phyloP scores from a whole-genome alignment of 352 stramenopile genomes.

The Phytophthora hybrid region DNA sequence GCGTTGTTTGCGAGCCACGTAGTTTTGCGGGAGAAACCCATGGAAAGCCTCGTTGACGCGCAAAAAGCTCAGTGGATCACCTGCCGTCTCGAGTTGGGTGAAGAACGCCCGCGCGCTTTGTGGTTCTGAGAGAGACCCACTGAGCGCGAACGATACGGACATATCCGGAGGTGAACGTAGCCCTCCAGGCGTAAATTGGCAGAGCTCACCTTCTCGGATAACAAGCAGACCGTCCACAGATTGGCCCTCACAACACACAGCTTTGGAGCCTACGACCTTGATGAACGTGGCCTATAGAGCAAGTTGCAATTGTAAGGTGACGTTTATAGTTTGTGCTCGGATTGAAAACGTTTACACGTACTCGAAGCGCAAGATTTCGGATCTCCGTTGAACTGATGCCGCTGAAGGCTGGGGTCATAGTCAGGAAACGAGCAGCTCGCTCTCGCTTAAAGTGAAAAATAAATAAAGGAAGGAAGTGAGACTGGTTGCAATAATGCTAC shows the following conservation, averaged over 20 bases:
- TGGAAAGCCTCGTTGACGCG: slow-evolving; percentile 58
- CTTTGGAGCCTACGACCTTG: slow-evolving; percentile 64
- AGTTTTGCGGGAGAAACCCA: slow-evolving; percentile 58
- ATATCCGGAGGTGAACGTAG: slow-evolving; percentile 53
- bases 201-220: slow-evolving; percentile 60
- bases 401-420: slow-evolving; percentile 51
- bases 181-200: slow-evolving; percentile 50
- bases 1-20: slow-evolving; percentile 35
- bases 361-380: slow-evolving; percentile 31
- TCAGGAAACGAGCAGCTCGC: slow-evolving; percentile 45
- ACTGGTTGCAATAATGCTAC: neutral
- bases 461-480: neutral
- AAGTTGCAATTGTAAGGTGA: neutral
- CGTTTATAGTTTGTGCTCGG: neutral
- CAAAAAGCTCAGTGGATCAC: slow-evolving; percentile 58
- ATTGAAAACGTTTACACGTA: slow-evolving; percentile 27
- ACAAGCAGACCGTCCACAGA: slow-evolving; percentile 62
- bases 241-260: slow-evolving; percentile 64
- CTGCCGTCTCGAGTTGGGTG: slow-evolving; percentile 57
- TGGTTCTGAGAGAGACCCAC: slow-evolving; percentile 47
- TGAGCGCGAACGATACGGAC: slow-evolving; percentile 58
- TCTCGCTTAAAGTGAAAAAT: slow-evolving; percentile 36
- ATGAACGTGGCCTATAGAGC: slow-evolving; percentile 35
- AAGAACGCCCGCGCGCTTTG: slow-evolving; percentile 57
- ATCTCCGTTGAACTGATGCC: slow-evolving; percentile 44